A percentile compares a stretch with the other conserved stretches of the same genome.
Evolutionary conservation across 257 asterid species (phyloP).

Genomic region (Solanum pinnatisectum): DNA sequence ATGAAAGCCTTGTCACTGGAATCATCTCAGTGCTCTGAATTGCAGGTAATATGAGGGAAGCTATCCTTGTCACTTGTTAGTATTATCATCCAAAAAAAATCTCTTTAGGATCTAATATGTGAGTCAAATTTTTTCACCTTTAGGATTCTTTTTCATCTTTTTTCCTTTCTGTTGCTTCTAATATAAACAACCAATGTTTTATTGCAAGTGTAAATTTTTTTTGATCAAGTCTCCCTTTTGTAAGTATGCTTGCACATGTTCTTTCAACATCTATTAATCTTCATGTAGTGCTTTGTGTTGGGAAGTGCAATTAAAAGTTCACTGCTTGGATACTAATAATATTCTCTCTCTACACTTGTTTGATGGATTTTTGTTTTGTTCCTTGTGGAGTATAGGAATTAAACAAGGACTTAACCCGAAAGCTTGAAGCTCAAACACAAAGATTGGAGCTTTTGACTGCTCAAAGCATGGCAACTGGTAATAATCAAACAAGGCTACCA

Average conservation of each 20-base stretch:
- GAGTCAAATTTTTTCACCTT: neutral
- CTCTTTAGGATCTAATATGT: neutral
- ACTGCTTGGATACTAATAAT: neutral
- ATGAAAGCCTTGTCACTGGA: conserved; percentile 65
- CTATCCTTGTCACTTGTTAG: neutral
- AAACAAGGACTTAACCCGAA: conserved; percentile 72
- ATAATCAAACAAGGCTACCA: conserved; percentile 33
- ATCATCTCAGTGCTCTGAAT: conserved; percentile 63
- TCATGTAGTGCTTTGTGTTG: neutral
- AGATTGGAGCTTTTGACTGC: conserved; percentile 85
- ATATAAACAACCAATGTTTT: neutral
- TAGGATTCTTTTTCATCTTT: neutral
- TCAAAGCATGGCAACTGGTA: conserved; percentile 72
- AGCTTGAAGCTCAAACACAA: conserved; percentile 93
- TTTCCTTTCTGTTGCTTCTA: neutral
- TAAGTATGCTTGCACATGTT: neutral
- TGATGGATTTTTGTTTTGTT: neutral
- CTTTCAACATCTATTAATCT: neutral
- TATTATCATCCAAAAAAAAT: neutral
- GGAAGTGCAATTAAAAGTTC: neutral
- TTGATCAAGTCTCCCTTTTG: neutral
- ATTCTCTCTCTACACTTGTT: neutral
- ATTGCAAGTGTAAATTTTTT: neutral
- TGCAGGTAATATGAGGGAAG: conserved; percentile 43
- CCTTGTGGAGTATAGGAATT: conserved; percentile 44